These are phyloP conservation scores for Porphyrellus cyaneotinctus DNA, from an alignment of 768 basidiomycete species.

Conservation along the genomic window DNA sequence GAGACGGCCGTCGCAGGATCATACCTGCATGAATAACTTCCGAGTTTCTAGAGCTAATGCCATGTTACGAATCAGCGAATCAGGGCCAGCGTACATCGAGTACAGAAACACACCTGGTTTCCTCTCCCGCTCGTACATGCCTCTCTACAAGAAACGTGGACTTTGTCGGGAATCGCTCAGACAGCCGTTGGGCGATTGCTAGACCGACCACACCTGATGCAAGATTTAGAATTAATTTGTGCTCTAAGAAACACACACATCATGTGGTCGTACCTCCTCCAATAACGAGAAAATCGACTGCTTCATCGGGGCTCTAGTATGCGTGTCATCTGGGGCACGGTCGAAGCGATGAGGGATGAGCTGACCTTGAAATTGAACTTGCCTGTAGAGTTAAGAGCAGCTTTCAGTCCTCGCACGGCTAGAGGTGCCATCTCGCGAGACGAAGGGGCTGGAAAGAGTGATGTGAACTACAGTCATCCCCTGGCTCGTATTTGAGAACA, in stretches of 20 bases:
- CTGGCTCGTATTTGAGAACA: no score
- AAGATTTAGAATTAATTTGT: not conserved
- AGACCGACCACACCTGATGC: slow-evolving; percentile 76
- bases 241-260: not conserved
- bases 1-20: not conserved
- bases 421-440: slow-evolving; percentile 27
- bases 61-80: not conserved
- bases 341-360: not conserved
- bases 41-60: slow-evolving; percentile 78
- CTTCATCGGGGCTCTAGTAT: slow-evolving; percentile 56
- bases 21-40: slow-evolving; percentile 91
- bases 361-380: slow-evolving; percentile 59
- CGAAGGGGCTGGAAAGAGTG: not conserved
- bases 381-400: slow-evolving; percentile 59
- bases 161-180: slow-evolving; percentile 56
- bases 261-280: slow-evolving; percentile 62
- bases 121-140: slow-evolving; percentile 70
- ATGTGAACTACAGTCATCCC: not conserved
- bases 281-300: slow-evolving; percentile 80
- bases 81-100: not conserved
- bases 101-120: slow-evolving; percentile 59
- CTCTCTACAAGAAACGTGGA: slow-evolving; percentile 82
- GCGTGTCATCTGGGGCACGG: not conserved
- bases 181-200: slow-evolving; percentile 75
- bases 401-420: slow-evolving; percentile 46